Conservation (phyloP, 208 protist genomes). For the Blechomonas ayalai region DNA sequence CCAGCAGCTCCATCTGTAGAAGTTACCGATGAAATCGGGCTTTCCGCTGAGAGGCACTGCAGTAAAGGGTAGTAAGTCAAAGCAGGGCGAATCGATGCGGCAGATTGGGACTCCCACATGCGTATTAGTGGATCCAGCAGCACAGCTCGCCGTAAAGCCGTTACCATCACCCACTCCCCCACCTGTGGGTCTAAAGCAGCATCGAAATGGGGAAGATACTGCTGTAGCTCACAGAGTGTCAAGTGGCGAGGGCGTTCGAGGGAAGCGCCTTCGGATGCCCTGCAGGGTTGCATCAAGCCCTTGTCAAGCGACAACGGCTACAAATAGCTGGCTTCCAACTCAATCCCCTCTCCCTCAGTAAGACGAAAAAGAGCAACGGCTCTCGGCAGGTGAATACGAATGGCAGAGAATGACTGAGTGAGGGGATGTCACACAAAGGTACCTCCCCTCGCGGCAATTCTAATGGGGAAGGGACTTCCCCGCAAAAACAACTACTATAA, state of each 20-base stretch:
- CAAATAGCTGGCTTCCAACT: too few species aligned
- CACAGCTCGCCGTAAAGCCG: conserved; percentile 24
- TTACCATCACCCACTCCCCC: conserved; percentile 79
- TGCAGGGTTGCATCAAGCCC: too few species aligned
- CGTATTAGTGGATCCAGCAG: conserved; percentile 54
- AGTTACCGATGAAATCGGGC: background rate
- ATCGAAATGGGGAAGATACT: conserved; percentile 67
- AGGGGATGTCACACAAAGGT: too few species aligned
- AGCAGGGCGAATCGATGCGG: background rate
- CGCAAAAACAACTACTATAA: too few species aligned
- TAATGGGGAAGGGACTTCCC: too few species aligned
- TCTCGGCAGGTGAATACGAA: too few species aligned
- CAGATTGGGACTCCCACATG: conserved; percentile 12
- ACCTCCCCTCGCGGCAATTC: too few species aligned
- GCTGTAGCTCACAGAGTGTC: conserved; percentile 28
- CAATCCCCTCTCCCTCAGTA: too few species aligned
- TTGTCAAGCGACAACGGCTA: too few species aligned
- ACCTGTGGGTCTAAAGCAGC: conserved; percentile 49
- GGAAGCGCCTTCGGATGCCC: too few species aligned
- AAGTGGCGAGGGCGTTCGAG: conserved; percentile 17
- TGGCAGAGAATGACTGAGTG: too few species aligned
- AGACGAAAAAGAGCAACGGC: too few species aligned
- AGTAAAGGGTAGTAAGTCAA: conserved; percentile 3
- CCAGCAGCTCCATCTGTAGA: background rate
- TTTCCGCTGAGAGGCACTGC: background rate